Evolutionary conservation across 1,284 basidiomycete genomes (phyloP).

Genomic region (Trichosporon coremiiforme): DNA sequence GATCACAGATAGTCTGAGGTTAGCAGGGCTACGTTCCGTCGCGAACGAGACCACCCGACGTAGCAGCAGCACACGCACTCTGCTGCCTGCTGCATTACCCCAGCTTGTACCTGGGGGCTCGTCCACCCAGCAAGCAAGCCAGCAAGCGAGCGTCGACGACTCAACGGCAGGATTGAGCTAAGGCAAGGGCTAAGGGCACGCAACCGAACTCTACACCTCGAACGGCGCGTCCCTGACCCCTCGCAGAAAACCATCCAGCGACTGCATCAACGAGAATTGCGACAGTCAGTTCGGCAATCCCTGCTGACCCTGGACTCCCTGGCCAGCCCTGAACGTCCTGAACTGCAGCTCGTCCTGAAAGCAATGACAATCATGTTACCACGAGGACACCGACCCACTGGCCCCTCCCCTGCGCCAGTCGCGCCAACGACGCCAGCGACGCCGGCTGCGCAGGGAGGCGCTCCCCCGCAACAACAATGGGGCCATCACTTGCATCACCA

Average conservation of each 20-base stretch:
- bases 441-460: neutral
- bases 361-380: neutral
- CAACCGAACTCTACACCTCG: neutral
- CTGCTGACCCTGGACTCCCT: neutral
- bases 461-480: conserved; percentile 8
- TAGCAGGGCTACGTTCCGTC: neutral
- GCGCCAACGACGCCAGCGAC: neutral
- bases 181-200: neutral
- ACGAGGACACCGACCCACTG: neutral
- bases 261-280: neutral
- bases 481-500: neutral
- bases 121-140: too few relatives aligned
- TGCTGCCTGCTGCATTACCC: neutral
- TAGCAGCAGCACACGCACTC: neutral
- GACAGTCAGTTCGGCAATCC: conserved; percentile 7
- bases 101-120: neutral
- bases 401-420: neutral
- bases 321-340: neutral
- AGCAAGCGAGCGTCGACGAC: neutral
- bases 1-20: neutral
- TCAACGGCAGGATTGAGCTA: neutral
- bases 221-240: neutral
- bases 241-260: neutral
- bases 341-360: neutral
- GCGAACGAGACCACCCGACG: neutral